Evolutionary conservation across 2,329 filamentous ascomycete species (phyloP).

Genomic region (Zymoseptoria pseudotritici): DNA sequence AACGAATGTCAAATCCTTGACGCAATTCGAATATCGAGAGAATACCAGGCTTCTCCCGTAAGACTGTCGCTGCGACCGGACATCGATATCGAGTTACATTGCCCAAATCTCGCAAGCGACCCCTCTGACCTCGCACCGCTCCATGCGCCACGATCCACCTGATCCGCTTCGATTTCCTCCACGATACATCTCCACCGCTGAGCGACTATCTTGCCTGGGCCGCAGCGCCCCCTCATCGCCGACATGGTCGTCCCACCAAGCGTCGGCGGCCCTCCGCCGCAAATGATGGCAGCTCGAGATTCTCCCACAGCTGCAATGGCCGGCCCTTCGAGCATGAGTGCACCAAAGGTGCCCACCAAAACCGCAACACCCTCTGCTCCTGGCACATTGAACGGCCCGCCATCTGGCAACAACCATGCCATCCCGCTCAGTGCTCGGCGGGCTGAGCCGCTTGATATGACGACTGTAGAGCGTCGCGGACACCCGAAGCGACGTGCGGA

Average conservation of each 20-base stretch:
- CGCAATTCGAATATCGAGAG: background rate
- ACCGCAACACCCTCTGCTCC: slow-evolving; percentile 18
- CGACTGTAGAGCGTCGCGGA: slow-evolving; percentile 84
- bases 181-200: background rate
- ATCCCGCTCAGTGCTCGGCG: slow-evolving; percentile 58
- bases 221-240: slow-evolving; percentile 5
- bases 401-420: slow-evolving; percentile 33
- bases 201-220: slow-evolving; percentile 2
- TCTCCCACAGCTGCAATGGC: slow-evolving; percentile 7
- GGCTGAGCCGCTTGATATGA: slow-evolving; percentile 67
- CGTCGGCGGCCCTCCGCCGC: slow-evolving; percentile 16
- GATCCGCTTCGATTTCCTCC: background rate
- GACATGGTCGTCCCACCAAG: slow-evolving; percentile 27
- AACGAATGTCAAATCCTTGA: too few relatives aligned
- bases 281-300: slow-evolving; percentile 5
- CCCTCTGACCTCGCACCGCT: slow-evolving; percentile 3
- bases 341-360: slow-evolving; percentile 13
- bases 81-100: background rate
- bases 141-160: slow-evolving; percentile 2
- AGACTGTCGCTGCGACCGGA: too few relatives aligned
- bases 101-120: slow-evolving; percentile 1
- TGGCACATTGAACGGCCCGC: slow-evolving; percentile 30
- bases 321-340: slow-evolving; percentile 6
- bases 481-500: slow-evolving; percentile 69
- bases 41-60: too few relatives aligned